phyloP scores from a whole-genome alignment of 2,329 filamentous ascomycete species.

The Myrmaecium sp. region DNA sequence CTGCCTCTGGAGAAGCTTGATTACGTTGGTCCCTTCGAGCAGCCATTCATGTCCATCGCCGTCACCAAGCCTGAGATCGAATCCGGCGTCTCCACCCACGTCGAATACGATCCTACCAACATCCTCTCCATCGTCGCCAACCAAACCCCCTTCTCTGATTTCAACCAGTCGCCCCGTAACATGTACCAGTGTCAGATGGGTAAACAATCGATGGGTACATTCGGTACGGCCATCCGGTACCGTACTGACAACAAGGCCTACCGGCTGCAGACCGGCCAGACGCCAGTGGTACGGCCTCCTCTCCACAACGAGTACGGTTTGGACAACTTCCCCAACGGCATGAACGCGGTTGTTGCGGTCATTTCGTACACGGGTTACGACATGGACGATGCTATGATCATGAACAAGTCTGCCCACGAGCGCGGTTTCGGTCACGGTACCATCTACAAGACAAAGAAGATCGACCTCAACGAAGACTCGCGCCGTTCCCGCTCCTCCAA shows the following conservation, averaged over 20 bases:
- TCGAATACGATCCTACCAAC: constrained; percentile 87
- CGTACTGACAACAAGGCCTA: constrained; percentile 97
- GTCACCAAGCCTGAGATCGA: constrained; percentile 75
- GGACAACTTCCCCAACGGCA: constrained; percentile 96
- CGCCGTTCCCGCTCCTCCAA: constrained; percentile 48
- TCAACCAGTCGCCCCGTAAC: constrained; percentile 96
- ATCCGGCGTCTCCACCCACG: constrained; percentile 80
- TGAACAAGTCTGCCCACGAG: constrained; percentile 95
- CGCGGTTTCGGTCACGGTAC: constrained; percentile 90
- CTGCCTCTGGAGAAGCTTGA: constrained; percentile 73
- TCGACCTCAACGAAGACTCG: constrained; percentile 64
- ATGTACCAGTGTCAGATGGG: constrained; percentile 99
- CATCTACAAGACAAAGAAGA: constrained; percentile 94
- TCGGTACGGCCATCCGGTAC: constrained; percentile 66
- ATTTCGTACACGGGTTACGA: constrained; percentile 98
- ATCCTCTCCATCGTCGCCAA: constrained; percentile 96
- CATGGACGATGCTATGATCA: constrained; percentile 99
- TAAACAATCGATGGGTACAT: constrained; percentile 98
- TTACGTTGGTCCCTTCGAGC: constrained; percentile 82
- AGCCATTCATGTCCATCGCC: constrained; percentile 96
- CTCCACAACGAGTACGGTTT: constrained; percentile 92
- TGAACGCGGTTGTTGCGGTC: constrained; percentile 88
- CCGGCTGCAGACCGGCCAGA: constrained; percentile 85
- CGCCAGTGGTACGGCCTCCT: constrained; percentile 78
- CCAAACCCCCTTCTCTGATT: constrained; percentile 97